A percentile compares a stretch with the other conserved stretches of the same genome.
These are phyloP conservation scores for Hordeum marinum DNA, from an alignment of 176 grass and related monocot species.

Conservation along the genomic window DNA sequence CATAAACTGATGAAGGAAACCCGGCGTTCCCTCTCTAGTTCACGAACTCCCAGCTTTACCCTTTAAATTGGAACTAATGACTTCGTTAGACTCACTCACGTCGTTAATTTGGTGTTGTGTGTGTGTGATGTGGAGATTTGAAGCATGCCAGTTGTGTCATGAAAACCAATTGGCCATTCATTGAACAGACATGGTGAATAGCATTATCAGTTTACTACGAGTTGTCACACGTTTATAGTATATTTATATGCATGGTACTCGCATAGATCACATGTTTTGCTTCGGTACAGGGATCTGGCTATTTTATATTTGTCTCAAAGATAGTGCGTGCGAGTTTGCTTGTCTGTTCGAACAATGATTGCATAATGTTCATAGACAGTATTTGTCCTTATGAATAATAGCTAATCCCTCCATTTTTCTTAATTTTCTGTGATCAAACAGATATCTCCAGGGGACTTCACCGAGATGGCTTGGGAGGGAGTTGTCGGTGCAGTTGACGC, in stretches of 20 bases:
- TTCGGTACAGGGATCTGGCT: background rate
- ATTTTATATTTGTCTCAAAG: background rate
- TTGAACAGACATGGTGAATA: background rate
- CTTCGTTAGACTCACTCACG: background rate
- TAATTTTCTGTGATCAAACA: conserved; percentile 15
- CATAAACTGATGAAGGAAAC: background rate
- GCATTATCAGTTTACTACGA: background rate
- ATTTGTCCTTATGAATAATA: background rate
- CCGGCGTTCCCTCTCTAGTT: background rate
- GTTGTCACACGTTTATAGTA: background rate
- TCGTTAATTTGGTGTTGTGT: background rate
- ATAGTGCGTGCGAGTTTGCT: background rate
- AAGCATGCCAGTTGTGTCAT: background rate
- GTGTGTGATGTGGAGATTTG: background rate
- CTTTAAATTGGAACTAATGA: background rate
- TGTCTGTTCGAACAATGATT: background rate
- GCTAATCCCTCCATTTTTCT: background rate
- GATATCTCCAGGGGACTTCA: conserved; percentile 60
- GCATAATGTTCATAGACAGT: background rate
- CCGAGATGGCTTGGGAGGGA: conserved; percentile 90
- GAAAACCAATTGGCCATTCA: background rate
- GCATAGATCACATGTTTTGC: background rate
- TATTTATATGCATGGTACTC: background rate
- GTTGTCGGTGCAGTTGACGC: conserved; percentile 72
- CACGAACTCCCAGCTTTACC: background rate